These are phyloP conservation scores for Umbelopsis ramanniana DNA, from an alignment of 192 early-diverging fungal genomes.

Conservation along the genomic window DNA sequence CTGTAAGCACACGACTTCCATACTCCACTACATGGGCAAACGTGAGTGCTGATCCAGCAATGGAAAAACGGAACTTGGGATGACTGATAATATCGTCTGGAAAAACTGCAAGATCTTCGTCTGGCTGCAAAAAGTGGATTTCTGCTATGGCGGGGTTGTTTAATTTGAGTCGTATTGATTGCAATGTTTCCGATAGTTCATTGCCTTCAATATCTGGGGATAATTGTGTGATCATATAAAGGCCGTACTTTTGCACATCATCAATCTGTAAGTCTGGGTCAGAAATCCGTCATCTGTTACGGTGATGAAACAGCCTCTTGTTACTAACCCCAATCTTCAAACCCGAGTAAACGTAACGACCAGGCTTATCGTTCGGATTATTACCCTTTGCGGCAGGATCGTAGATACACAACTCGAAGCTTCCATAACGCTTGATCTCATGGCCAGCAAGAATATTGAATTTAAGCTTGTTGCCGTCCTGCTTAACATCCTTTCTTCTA, in stretches of 20 bases:
- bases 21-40: constrained; percentile 22
- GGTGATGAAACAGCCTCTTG: neutral
- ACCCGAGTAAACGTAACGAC: constrained; percentile 6
- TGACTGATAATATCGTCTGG: constrained; percentile 24
- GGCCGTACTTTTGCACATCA: constrained; percentile 1
- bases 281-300: neutral
- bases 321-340: neutral
- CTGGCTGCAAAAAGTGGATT: constrained; percentile 18
- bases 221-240: constrained; percentile 20
- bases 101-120: constrained; percentile 22
- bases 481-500: constrained; percentile 6
- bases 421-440: constrained; percentile 20
- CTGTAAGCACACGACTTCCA: constrained; percentile 16
- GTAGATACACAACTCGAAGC: constrained; percentile 15
- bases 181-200: neutral
- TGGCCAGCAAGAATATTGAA: constrained; percentile 1
- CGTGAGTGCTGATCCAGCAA: constrained; percentile 6
- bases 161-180: constrained; percentile 8
- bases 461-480: neutral
- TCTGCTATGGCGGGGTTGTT: constrained; percentile 23
- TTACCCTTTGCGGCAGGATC: neutral
- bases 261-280: neutral
- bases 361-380: neutral
- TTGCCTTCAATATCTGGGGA: neutral
- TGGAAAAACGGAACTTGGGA: constrained; percentile 17